Evolutionary conservation across 73 alveolate genomes (phyloP).

Genomic region (Urostyla sp.): DNA sequence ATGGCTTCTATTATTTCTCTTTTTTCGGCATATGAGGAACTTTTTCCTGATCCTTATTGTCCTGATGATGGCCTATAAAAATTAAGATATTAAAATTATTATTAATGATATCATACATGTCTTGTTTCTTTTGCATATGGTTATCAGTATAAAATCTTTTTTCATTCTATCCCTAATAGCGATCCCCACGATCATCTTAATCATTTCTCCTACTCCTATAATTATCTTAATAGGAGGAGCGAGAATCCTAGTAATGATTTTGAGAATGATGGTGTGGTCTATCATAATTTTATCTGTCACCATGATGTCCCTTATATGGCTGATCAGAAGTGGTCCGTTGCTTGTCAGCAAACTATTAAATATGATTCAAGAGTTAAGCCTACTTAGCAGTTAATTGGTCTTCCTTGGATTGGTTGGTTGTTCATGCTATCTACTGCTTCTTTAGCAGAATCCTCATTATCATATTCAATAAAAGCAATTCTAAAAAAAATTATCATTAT

Average conservation of each 20-base stretch:
- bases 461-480: conserved; percentile 11
- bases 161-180: too few species aligned
- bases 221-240: not conserved
- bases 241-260: not conserved
- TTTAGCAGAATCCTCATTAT: conserved; percentile 27
- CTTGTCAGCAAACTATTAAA: not conserved
- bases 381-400: conserved; percentile 12
- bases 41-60: too few species aligned
- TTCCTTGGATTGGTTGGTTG: not conserved
- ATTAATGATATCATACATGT: too few species aligned
- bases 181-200: not conserved
- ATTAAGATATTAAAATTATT: too few species aligned
- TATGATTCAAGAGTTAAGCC: not conserved
- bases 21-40: too few species aligned
- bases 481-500: not conserved
- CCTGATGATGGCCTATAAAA: too few species aligned
- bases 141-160: too few species aligned
- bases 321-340: not conserved
- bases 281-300: not conserved
- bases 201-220: not conserved
- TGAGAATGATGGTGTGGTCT: not conserved
- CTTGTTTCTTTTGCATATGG: too few species aligned
- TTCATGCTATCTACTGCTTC: conserved; percentile 17
- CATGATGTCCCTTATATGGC: not conserved
- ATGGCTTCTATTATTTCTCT: too few species aligned